Base-by-base conservation (phyloP, 2,329 filamentous ascomycete genomes). In the Aspergillus aculeatus region DNA sequence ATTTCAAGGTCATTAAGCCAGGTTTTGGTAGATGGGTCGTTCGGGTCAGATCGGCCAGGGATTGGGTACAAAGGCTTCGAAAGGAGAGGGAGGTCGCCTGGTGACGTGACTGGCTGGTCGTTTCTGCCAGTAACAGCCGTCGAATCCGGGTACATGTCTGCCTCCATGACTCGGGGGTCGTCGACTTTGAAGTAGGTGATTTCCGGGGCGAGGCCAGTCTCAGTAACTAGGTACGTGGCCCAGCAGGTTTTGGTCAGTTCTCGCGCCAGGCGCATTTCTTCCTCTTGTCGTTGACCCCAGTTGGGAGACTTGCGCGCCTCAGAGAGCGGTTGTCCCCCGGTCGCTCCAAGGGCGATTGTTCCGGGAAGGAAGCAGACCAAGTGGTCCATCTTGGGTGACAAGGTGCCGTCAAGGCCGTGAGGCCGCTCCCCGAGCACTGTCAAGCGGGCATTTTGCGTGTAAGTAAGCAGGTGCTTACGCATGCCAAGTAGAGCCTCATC, bases 201-300 rank as follows among this genome's bases (percentile, higher is more conserved):
- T 77, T 99, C 95, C 0, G 91, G 88, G 0, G 95, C 93, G n/a
- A 99, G 85, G 0, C 93, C 94, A 0, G 95, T 98, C 9, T 87
- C 85, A 71, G 93, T 97, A 68, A 83, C 88, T 72, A 92, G 90
- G 80, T 99, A 99, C 86, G 96, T 99, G 70, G 91, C 93, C 91
- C 94, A 97, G 82, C 95, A 99, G 1, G 95, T 98, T 62, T 96
- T 94, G 82, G 91, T 97, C 58, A 99, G 82, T 79, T 99, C 94
- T 65, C 86, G 86, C 1, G 95, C 92, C 29, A 99, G 86, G 62
- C 86, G 78, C 80, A 99, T 93, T 73, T 98, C 92, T 62, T 90
- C 89, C 60, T 96, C 92, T 68, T 96, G 88, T 72, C 89, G 84
- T 65, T 86, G 82, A 35, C 84, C 86, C 95, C 95, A 98, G 7